phyloP scores from a whole-genome alignment of 805 yeast genomes.

The Lipomyces orientalis region DNA sequence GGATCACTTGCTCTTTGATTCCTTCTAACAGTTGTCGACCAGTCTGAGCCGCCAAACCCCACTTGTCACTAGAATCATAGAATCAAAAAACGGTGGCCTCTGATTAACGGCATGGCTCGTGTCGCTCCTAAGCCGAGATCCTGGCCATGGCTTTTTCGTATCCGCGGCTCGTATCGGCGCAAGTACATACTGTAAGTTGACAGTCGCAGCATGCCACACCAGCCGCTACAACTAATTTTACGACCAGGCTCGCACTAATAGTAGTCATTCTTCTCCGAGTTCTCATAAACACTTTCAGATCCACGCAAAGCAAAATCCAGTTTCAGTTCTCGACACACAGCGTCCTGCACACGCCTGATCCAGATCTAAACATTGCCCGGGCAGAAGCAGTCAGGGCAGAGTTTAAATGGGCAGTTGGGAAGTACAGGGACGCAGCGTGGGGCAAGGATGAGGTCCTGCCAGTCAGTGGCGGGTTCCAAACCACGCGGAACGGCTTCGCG shows the following conservation, averaged over 20 bases:
- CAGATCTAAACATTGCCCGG: conserved; percentile 10
- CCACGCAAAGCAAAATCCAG: conserved; percentile 17
- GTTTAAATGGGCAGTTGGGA: conserved; percentile 29
- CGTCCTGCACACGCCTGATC: conserved; percentile 6
- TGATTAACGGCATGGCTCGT: background rate
- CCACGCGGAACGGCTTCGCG: conserved; percentile 53
- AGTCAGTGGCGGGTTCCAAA: conserved; percentile 40
- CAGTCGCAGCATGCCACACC: background rate
- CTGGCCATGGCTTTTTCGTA: conserved; percentile 5
- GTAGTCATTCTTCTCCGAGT: background rate
- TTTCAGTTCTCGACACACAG: conserved; percentile 12
- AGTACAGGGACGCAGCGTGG: conserved; percentile 40
- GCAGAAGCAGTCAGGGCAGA: conserved; percentile 25
- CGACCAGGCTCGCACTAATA: background rate
- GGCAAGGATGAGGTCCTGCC: conserved; percentile 51
- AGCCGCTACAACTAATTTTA: background rate
- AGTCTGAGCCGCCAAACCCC: too few relatives aligned
- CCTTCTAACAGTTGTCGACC: too few relatives aligned
- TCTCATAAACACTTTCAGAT: background rate
- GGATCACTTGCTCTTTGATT: too few relatives aligned
- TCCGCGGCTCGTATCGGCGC: conserved; percentile 8
- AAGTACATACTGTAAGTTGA: conserved; percentile 14
- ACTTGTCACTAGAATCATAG: background rate
- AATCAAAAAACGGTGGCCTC: background rate
- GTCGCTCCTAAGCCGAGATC: conserved; percentile 11